These are phyloP conservation scores for Capsella rubella DNA, from an alignment of 441 rosid genomes.

Conservation along the genomic window DNA sequence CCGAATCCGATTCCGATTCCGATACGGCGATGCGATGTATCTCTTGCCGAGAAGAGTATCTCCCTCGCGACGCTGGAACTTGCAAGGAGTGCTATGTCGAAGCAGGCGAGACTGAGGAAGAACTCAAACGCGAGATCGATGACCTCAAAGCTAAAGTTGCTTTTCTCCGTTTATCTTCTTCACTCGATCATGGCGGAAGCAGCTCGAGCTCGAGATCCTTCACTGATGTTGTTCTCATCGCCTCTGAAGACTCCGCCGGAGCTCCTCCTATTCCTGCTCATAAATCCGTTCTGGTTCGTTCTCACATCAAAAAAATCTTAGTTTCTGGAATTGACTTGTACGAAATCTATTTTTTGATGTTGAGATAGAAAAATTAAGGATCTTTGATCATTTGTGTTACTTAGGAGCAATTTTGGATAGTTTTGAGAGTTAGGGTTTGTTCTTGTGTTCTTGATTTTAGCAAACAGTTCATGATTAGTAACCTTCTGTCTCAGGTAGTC, in stretches of 20 bases:
- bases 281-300: constrained; percentile 70
- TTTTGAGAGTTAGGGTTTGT: neutral
- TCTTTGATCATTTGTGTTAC: neutral
- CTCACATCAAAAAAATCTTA: neutral
- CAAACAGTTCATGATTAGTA: no score
- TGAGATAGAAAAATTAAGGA: no score
- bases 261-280: constrained; percentile 65
- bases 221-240: constrained; percentile 78
- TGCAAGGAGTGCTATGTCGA: constrained; percentile 92
- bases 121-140: constrained; percentile 82
- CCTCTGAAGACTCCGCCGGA: constrained; percentile 53
- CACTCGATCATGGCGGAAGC: constrained; percentile 46
- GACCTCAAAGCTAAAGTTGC: constrained; percentile 78
- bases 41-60: constrained; percentile 74
- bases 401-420: neutral
- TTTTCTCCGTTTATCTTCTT: constrained; percentile 67
- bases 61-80: constrained; percentile 70
- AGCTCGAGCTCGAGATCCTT: constrained; percentile 40
- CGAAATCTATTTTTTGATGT: no score
- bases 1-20: constrained; percentile 38
- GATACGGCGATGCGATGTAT: constrained; percentile 68
- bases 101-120: constrained; percentile 91
- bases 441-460: neutral
- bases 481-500: no score
- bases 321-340: neutral